These are phyloP conservation scores for Oryza glaberrima DNA, from an alignment of 176 grass and related monocot genomes.

Conservation along the genomic window DNA sequence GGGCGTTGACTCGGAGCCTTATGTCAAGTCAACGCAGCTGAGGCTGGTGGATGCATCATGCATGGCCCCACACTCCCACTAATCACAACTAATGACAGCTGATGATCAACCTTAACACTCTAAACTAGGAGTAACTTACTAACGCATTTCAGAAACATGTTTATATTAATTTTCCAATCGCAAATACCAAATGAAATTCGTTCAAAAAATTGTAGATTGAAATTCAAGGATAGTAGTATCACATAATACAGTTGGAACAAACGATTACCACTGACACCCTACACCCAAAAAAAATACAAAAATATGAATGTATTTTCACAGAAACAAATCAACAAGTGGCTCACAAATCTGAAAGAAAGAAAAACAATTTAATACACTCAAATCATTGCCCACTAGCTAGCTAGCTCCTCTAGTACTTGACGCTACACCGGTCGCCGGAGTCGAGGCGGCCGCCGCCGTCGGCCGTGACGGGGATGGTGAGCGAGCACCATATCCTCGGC, in stretches of 20 bases:
- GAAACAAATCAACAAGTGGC: neutral
- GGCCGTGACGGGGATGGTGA: slow-evolving; percentile 5
- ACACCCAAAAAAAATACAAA: neutral
- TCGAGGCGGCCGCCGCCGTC: neutral
- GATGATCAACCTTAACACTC: too few species aligned
- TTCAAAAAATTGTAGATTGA: neutral
- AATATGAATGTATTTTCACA: neutral
- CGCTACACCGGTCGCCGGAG: slow-evolving; percentile 9
- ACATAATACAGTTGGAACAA: neutral
- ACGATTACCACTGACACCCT: neutral
- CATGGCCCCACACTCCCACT: too few species aligned
- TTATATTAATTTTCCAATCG: neutral
- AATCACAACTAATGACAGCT: too few species aligned
- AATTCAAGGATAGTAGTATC: neutral
- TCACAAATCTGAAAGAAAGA: neutral
- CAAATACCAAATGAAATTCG: neutral
- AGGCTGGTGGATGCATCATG: too few species aligned
- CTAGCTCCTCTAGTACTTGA: neutral
- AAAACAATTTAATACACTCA: neutral
- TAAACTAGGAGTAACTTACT: too few species aligned
- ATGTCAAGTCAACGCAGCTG: too few species aligned
- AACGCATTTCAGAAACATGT: neutral
- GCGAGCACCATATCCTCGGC: slow-evolving; percentile 19
- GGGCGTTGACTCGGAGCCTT: too few species aligned
- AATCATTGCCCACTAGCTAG: neutral